Conservation (phyloP, 2,329 filamentous ascomycete species). For the Ascochyta koolunga region DNA sequence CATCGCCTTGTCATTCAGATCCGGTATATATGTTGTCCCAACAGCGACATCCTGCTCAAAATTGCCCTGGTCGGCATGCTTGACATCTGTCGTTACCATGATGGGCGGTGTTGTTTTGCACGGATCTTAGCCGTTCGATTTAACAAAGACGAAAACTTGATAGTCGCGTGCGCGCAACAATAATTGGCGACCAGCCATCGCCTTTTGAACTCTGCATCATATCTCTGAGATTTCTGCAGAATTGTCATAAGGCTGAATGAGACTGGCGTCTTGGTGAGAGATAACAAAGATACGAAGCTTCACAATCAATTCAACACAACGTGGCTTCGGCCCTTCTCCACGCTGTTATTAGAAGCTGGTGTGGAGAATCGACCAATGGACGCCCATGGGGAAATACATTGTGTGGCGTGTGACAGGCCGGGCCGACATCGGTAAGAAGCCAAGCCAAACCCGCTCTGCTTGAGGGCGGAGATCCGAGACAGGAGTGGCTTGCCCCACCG, state of each 20-base stretch:
- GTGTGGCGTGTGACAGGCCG: slow-evolving; percentile 1
- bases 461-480: slow-evolving; percentile 1
- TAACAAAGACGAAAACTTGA: background rate
- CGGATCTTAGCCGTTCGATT: background rate
- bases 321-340: background rate
- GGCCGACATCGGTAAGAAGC: slow-evolving; percentile 9
- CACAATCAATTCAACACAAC: background rate
- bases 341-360: background rate
- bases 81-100: slow-evolving; percentile 10
- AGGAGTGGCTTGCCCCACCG: background rate
- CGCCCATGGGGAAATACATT: slow-evolving; percentile 3
- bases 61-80: slow-evolving; percentile 12
- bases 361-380: slow-evolving; percentile 1
- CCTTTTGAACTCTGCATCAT: slow-evolving; percentile 1
- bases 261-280: background rate
- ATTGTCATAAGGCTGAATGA: background rate
- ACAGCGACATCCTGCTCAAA: slow-evolving; percentile 17
- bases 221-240: background rate
- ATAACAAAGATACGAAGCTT: slow-evolving; percentile 19
- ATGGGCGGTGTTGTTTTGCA: background rate
- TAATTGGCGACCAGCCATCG: background rate
- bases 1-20: slow-evolving; percentile 29
- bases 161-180: background rate
- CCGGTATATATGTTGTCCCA: slow-evolving; percentile 19
- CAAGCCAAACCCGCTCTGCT: slow-evolving; percentile 2